Evolutionary conservation across 805 yeast species (phyloP), one percentile per base, ranked within the genome.

Genomic region (Kodamaea kaohsiungensis): DNA sequence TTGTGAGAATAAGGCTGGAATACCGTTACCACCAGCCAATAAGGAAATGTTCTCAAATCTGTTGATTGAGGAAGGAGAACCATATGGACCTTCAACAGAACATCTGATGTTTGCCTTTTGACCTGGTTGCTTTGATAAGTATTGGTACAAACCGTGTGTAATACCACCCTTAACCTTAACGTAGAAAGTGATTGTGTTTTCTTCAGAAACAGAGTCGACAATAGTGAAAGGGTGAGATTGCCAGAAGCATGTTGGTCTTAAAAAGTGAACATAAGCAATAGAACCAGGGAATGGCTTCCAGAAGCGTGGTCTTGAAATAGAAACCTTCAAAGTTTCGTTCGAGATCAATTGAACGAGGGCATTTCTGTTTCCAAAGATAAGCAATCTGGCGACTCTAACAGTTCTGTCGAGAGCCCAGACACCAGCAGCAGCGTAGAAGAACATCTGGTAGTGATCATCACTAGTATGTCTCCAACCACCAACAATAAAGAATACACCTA

Each of bases 141-240:
- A 66, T 54, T 67, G 64, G 66, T 66, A 68, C 52, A 73, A 68
- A 6, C 73, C 71, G 61, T 72, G 73, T 42, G 75, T 64, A 56
- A 68, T 62, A 49, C 76, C 77, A 18, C 77, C 77, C 61, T 72
- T 72, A 46, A 70, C 73, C 58, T 65, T 67, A 46, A 62, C 56
- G 61, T 61, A 67, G 54, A 67, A 61, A 18, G 64, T 56, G 39
- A 66, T 59, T 53, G 59, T 70, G 39, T 62, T 56, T 19, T 59
- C 56, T 46, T 71, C 70, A 45, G 71, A 67, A 1, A 69, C 66
- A 3, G 80, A 69, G 49, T 77, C 77, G 48, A 81, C 70, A 6
- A 82, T 67, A 1, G 92, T 85, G 69, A 89, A 87, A 3, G 93
- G 93, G 65, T 88, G 91, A 3, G 87, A 81, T 65, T 87, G 90